These are phyloP conservation scores for Parascedosporium putredinis DNA, from an alignment of 2,329 filamentous ascomycete species.

Conservation along the genomic window DNA sequence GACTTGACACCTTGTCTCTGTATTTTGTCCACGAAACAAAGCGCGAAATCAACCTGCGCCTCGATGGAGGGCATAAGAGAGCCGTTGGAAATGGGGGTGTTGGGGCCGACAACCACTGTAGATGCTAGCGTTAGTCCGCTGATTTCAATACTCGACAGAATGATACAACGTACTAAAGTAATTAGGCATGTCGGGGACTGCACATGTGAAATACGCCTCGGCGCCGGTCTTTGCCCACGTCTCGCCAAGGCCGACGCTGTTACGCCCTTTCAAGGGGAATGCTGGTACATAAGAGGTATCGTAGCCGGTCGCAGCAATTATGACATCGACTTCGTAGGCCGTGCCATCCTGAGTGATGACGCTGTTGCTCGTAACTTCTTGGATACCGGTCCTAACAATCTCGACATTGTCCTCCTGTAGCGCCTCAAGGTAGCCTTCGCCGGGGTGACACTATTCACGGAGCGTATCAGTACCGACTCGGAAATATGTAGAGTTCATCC, in stretches of 20 bases:
- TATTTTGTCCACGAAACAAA: slow-evolving; percentile 16
- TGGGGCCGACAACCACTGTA: slow-evolving; percentile 29
- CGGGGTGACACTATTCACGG: slow-evolving; percentile 14
- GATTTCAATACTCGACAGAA: too few relatives aligned
- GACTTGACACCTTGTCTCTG: slow-evolving; percentile 19
- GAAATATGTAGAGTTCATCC: neutral
- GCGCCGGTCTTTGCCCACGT: slow-evolving; percentile 3
- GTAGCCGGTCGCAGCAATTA: slow-evolving; percentile 22
- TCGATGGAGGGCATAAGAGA: slow-evolving; percentile 7
- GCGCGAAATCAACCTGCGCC: slow-evolving; percentile 25
- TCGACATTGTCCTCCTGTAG: slow-evolving; percentile 17
- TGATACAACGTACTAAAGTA: slow-evolving; percentile 14
- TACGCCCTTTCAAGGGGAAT: slow-evolving; percentile 20
- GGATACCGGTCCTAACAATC: slow-evolving; percentile 15
- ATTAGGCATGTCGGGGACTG: slow-evolving; percentile 13
- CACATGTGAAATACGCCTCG: slow-evolving; percentile 12
- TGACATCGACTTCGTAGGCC: slow-evolving; percentile 20
- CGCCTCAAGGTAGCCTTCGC: slow-evolving; percentile 19
- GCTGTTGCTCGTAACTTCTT: slow-evolving; percentile 18
- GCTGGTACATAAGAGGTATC: slow-evolving; percentile 10
- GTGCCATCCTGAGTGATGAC: slow-evolving; percentile 18
- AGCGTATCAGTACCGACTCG: neutral
- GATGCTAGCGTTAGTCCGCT: neutral
- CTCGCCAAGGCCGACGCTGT: slow-evolving; percentile 13
- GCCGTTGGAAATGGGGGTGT: slow-evolving; percentile 31